These are phyloP conservation scores for Lecanicillium sp. DNA, from an alignment of 2,329 filamentous ascomycete genomes.

Conservation along the genomic window DNA sequence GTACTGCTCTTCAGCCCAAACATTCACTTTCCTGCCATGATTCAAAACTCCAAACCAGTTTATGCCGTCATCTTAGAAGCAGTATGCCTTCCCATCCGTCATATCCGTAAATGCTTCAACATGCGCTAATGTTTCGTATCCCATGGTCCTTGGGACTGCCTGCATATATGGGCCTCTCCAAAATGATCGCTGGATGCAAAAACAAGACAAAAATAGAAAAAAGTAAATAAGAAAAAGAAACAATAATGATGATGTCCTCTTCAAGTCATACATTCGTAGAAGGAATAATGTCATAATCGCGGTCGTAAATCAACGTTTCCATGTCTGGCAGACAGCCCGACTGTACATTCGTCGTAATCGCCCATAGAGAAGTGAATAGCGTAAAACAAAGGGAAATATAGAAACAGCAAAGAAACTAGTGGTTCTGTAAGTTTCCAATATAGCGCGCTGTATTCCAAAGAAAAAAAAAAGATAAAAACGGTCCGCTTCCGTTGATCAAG, in stretches of 20 bases:
- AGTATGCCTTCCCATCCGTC: constrained; percentile 4
- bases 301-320: constrained; percentile 25
- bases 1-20: too few species aligned
- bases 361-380: constrained; percentile 20
- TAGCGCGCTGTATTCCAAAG: constrained; percentile 4
- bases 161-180: constrained; percentile 5
- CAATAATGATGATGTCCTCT: constrained; percentile 19
- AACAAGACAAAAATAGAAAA: constrained; percentile 14
- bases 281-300: constrained; percentile 25
- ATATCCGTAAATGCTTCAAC: constrained; percentile 6
- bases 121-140: constrained; percentile 3
- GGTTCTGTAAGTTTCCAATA: constrained; percentile 9
- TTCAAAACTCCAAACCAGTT: not conserved
- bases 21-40: not conserved
- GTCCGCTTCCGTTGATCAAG: constrained; percentile 4
- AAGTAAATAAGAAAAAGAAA: constrained; percentile 5
- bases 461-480: too few species aligned
- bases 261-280: constrained; percentile 34
- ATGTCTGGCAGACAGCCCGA: constrained; percentile 21
- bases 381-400: constrained; percentile 18
- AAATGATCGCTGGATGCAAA: constrained; percentile 18
- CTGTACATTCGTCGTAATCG: constrained; percentile 24
- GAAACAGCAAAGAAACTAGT: constrained; percentile 21
- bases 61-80: constrained; percentile 6
- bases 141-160: constrained; percentile 1